Conservation (phyloP, 257 asterid species). For the Solanum chiquidenum region DNA sequence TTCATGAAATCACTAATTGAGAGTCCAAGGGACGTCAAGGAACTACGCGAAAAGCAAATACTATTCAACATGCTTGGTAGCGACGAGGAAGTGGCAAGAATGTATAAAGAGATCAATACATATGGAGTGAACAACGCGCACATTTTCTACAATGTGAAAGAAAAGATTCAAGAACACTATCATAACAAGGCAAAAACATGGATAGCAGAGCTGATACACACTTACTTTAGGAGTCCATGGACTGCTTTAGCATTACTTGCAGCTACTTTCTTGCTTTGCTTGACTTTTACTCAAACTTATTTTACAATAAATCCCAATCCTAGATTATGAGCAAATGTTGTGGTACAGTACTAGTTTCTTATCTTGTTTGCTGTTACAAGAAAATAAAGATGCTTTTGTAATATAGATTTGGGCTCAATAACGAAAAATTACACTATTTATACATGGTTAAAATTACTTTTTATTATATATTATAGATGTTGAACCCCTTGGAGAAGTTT, state of each 20-base stretch:
- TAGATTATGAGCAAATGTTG: not conserved
- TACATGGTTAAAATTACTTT: not conserved
- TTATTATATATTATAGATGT: too few relatives aligned
- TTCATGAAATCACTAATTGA: slow-evolving; percentile 28
- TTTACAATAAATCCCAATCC: slow-evolving; percentile 4
- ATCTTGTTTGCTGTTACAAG: not conserved
- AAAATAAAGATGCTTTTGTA: not conserved
- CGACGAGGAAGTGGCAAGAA: slow-evolving; percentile 18
- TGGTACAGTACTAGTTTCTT: not conserved
- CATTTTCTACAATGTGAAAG: slow-evolving; percentile 3
- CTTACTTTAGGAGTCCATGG: slow-evolving; percentile 30
- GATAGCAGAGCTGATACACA: slow-evolving; percentile 22
- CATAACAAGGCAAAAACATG: slow-evolving; percentile 19
- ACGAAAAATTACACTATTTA: too few relatives aligned
- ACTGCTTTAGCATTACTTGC: slow-evolving; percentile 21
- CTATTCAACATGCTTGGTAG: slow-evolving; percentile 8
- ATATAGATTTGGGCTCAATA: not conserved
- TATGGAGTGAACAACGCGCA: slow-evolving; percentile 2
- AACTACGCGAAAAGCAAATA: slow-evolving; percentile 16
- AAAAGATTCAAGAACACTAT: slow-evolving; percentile 15
- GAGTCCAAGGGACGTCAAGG: slow-evolving; percentile 14
- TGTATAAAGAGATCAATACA: slow-evolving; percentile 18
- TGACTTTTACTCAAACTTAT: slow-evolving; percentile 9
- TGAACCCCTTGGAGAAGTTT: not conserved
- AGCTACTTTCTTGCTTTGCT: slow-evolving; percentile 13